Evolutionary conservation across 148 eudicot species (phyloP).

Genomic region (Cornus florida): DNA sequence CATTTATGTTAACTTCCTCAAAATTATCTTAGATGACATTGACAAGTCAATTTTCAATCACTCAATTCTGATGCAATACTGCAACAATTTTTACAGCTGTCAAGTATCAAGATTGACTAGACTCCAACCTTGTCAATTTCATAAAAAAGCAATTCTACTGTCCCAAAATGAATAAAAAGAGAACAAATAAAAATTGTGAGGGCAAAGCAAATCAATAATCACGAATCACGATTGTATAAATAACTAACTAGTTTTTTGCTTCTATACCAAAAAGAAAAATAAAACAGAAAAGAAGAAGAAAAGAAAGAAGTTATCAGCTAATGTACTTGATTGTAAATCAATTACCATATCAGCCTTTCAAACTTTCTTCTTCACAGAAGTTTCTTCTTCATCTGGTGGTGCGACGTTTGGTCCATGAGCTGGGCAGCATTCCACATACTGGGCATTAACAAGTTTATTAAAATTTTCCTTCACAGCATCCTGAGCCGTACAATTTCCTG

Average conservation of each 20-base stretch:
- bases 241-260: not conserved
- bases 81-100: not conserved
- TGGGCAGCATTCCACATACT: slow-evolving; percentile 77
- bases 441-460: slow-evolving; percentile 52
- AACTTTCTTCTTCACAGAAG: slow-evolving; percentile 45
- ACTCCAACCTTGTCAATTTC: not conserved
- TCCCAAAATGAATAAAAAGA: too few species aligned
- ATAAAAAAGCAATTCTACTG: not conserved
- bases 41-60: not conserved
- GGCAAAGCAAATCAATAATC: not conserved
- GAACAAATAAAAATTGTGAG: not conserved
- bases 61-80: not conserved
- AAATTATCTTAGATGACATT: not conserved
- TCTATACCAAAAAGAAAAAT: not conserved
- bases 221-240: not conserved
- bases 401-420: slow-evolving; percentile 63
- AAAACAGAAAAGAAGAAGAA: not conserved
- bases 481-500: slow-evolving; percentile 39
- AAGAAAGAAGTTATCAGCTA: not conserved
- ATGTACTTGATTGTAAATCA: not conserved
- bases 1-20: not conserved
- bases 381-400: slow-evolving; percentile 44
- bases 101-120: not conserved
- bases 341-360: slow-evolving; percentile 56
- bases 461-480: slow-evolving; percentile 53